Base-by-base conservation (phyloP, 352 stramenopile genomes). In the Aphanomyces stellatus region DNA sequence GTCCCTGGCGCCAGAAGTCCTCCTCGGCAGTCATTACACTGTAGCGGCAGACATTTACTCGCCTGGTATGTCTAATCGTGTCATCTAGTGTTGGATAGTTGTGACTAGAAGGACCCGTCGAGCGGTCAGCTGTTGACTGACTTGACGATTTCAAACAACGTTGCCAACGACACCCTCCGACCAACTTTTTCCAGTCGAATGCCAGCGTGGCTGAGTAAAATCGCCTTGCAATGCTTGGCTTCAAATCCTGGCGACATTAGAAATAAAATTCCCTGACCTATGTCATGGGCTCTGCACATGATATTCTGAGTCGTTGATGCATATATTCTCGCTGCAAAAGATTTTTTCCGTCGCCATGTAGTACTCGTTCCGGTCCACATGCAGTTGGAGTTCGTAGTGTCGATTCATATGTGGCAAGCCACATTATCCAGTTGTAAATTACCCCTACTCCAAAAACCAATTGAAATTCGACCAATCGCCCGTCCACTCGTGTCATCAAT, bases 1-100 rank as follows among this genome's bases (percentile, higher is more conserved):
- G n/a, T n/a, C n/a, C n/a, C n/a, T 64, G 56, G 56, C 56, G 22
- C 56, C 56, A 5, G 56, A 64, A 35, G 51, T 64, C 25, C 30
- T 64, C 17, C 56, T 49, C n/a, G 40, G 40, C 37, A 64, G 51
- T 25, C 31, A 64, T 35, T 64, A 64, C 35, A 51, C 56, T 8
- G 56, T 51, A 30, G 31, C 30, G 35, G 56, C 35, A 17, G 56
- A 64, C 30, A 64, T 64, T 35, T 64, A 49, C 24, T 64, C 56
- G 3, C 51, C 51, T 24, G 56, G 56, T 56, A 56, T 37, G 49
- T 56, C n/a, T 56, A 56, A 19, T 11, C 13, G 37, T 46, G 37
- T 46, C n/a, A 46, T 46, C n/a, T n/a, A n/a, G n/a, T 46, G 37
- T 46, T 19, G 1, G 37, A 46, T n/a, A 46, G n/a, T 46, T 19